Base-by-base conservation (phyloP, 2,329 filamentous ascomycete species). In the Botryotinia narcissicola region DNA sequence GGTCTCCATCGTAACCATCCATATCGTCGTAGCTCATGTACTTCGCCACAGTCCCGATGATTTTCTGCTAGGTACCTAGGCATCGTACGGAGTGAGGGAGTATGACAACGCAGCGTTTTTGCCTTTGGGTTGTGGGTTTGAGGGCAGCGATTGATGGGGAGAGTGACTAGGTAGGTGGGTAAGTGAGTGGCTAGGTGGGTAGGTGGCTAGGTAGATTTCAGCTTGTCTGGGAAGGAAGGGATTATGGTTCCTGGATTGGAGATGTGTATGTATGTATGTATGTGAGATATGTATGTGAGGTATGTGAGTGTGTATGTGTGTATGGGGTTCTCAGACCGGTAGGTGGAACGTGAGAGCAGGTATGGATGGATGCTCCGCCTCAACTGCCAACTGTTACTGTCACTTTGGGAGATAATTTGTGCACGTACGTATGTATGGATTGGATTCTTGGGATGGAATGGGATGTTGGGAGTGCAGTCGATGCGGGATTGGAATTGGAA, bases 201-300 rank as follows among this genome's bases (percentile, higher is more conserved):
- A 25, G 48, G 22, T n/a, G 14, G 59, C 37, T 42, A n/a, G 60
- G 48, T 42, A 48, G 46, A 74, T 74, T 75, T 80, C 78, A 80
- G 79, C 79, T 79, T 71, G 74, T 54, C 74, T 71, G 75, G 79
- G 78, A 77, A 73, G 37, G 35, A 77, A 73, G 37, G 35, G 64
- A 22, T 18, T 18, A 40, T 12, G 25, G 40, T 44, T n/a, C 9
- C 22, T 10, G 2, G 22, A 25, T 25, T 48, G 22, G 22, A 25
- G 22, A 2, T 51, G 22, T 51, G 22, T 48, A n/a, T 51, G 48
- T 51, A 20, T n/a, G 20, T 51, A 6, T n/a, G 48, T 51, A 4
- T n/a, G n/a, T n/a, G n/a, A n/a, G n/a, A n/a, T n/a, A n/a, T 51
- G 22, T 51, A n/a, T 25, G 46, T 48, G n/a, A 4, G 22, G 46